Evolutionary conservation across 225 moss, liverwort and hornwort species (phyloP).

Genomic region (Physcomitrium patens): DNA sequence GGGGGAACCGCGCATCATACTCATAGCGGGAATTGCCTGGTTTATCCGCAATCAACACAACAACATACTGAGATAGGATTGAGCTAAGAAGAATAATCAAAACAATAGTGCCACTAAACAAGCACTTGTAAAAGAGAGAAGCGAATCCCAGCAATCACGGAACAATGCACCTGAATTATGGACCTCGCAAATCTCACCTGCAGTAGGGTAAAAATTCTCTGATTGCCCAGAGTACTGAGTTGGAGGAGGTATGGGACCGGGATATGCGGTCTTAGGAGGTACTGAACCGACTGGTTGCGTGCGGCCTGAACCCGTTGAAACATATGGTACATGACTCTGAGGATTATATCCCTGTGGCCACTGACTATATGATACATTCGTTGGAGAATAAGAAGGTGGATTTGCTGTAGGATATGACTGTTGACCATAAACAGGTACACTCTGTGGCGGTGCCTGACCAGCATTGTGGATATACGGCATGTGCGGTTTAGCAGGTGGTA

Average conservation of each 20-base stretch:
- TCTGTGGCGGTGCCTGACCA: constrained; percentile 27
- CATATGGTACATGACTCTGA: constrained; percentile 38
- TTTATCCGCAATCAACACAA: constrained; percentile 11
- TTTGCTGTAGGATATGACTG: constrained; percentile 21
- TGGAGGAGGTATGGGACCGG: constrained; percentile 16
- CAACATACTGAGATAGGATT: neutral
- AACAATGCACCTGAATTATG: neutral
- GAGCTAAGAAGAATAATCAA: neutral
- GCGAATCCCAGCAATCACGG: neutral
- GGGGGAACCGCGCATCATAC: constrained; percentile 48
- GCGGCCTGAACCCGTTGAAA: constrained; percentile 32
- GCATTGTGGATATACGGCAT: constrained; percentile 27
- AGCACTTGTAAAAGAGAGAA: neutral
- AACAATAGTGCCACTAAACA: neutral
- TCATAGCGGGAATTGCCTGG: constrained; percentile 39
- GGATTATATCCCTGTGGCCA: constrained; percentile 27
- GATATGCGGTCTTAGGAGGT: neutral
- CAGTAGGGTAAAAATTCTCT: constrained; percentile 43
- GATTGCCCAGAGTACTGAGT: constrained; percentile 31
- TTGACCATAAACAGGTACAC: constrained; percentile 18
- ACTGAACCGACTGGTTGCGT: constrained; percentile 22
- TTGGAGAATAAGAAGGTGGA: constrained; percentile 7
- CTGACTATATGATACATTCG: constrained; percentile 21
- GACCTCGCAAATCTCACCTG: constrained; percentile 32
- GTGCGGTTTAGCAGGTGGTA: constrained; percentile 20